phyloP scores from a whole-genome alignment of 495 filamentous ascomycete species.

The Penicillium argentinense region DNA sequence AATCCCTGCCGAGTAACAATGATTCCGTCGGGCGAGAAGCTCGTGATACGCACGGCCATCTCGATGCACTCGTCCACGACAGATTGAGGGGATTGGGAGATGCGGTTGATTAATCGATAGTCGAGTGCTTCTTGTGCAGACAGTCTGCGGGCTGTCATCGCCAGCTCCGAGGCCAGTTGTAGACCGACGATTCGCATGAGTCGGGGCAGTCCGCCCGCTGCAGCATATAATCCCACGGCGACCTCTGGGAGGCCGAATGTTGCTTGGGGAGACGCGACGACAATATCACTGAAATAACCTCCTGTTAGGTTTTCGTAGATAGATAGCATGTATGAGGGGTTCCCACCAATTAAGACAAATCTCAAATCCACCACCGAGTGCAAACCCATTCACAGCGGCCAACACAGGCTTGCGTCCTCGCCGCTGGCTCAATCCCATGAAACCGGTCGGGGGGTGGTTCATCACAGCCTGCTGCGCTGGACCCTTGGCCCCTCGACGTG shows the following conservation, averaged over 20 bases:
- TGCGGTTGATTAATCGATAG: slow-evolving; percentile 64
- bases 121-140: slow-evolving; percentile 52
- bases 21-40: slow-evolving; percentile 66
- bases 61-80: slow-evolving; percentile 28
- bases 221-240: slow-evolving; percentile 61
- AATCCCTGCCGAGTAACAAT: slow-evolving; percentile 65
- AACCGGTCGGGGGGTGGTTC: slow-evolving; percentile 24
- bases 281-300: slow-evolving; percentile 55
- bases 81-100: slow-evolving; percentile 53
- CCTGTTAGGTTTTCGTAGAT: too few species aligned
- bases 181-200: slow-evolving; percentile 58
- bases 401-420: slow-evolving; percentile 57
- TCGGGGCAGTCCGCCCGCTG: slow-evolving; percentile 68
- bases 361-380: slow-evolving; percentile 72
- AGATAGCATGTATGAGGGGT: neutral
- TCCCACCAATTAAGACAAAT: slow-evolving; percentile 57
- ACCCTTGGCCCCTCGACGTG: slow-evolving; percentile 6
- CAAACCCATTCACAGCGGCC: slow-evolving; percentile 67
- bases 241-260: slow-evolving; percentile 65
- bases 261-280: slow-evolving; percentile 54
- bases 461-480: slow-evolving; percentile 10
- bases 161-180: slow-evolving; percentile 67
- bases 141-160: slow-evolving; percentile 58
- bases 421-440: slow-evolving; percentile 30
- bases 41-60: slow-evolving; percentile 23